phyloP scores from a whole-genome alignment of 2,329 filamentous ascomycete genomes.

The Pseudohalonectria lignicola region DNA sequence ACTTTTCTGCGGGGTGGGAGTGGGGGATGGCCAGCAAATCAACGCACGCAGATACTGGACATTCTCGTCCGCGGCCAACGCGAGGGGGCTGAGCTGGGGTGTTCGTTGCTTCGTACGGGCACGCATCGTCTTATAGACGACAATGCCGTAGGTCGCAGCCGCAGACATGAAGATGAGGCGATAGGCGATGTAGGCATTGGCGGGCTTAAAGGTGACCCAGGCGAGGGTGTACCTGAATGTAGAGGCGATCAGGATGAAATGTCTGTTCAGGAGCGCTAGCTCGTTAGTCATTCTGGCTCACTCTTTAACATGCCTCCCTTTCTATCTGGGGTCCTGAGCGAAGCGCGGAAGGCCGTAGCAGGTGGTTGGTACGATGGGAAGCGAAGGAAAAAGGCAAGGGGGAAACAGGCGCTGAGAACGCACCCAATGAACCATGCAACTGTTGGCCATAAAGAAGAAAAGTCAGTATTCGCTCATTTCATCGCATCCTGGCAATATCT shows the following conservation, averaged over 20 bases:
- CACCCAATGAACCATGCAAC: constrained; percentile 78
- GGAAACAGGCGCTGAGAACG: constrained; percentile 23
- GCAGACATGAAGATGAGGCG: constrained; percentile 84
- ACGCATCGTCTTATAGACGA: constrained; percentile 95
- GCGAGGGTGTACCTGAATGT: constrained; percentile 77
- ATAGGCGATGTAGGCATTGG: constrained; percentile 76
- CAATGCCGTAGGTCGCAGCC: constrained; percentile 89
- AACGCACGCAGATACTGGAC: constrained; percentile 88
- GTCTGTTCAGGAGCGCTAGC: constrained; percentile 37
- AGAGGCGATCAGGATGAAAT: constrained; percentile 74
- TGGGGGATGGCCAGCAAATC: too few relatives aligned
- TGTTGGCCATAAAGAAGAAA: constrained; percentile 19
- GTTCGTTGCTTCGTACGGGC: constrained; percentile 57
- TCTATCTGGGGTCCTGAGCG: constrained; percentile 1
- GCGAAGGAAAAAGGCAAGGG: constrained; percentile 6
- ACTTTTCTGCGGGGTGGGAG: not conserved
- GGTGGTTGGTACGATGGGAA: not conserved
- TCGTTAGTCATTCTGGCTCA: constrained; percentile 6
- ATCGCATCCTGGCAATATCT: not conserved
- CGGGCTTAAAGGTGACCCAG: constrained; percentile 82
- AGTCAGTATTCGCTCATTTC: not conserved
- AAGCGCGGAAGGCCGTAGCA: not conserved
- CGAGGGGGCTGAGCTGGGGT: constrained; percentile 39
- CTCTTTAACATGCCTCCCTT: not conserved
- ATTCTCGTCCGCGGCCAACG: constrained; percentile 80